Percentiles rank a stretch among this genome's conserved stretches.
These are phyloP conservation scores for Noccaea caerulescens DNA, from an alignment of 345 rosid species.

Conservation along the genomic window DNA sequence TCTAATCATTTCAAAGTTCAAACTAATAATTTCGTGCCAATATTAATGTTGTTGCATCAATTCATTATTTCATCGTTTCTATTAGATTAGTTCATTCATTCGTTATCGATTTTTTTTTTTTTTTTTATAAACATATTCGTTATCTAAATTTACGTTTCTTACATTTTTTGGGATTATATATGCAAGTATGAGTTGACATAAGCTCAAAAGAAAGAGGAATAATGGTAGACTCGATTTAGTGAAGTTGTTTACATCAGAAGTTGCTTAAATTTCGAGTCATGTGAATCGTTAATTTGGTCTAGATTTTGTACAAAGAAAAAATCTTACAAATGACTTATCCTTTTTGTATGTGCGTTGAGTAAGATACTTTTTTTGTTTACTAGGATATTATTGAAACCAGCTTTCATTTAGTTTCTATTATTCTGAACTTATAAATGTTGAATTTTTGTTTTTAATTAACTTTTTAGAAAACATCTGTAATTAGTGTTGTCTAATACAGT, in stretches of 20 bases:
- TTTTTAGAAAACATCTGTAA: background rate
- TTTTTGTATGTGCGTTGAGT: conserved; percentile 15
- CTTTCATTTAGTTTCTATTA: background rate
- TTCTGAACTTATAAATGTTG: conserved; percentile 9
- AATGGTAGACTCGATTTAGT: background rate
- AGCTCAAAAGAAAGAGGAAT: background rate
- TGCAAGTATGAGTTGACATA: background rate
- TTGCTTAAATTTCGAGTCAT: conserved; percentile 14
- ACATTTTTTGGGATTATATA: background rate
- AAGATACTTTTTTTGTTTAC: background rate
- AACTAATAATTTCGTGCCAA: conserved; percentile 36
- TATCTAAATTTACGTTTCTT: background rate
- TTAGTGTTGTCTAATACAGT: conserved; percentile 3
- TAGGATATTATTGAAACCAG: background rate
- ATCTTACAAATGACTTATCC: background rate
- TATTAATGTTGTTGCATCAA: conserved; percentile 40
- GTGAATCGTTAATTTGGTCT: conserved; percentile 18
- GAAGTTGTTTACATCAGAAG: conserved; percentile 30
- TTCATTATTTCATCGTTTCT: no score
- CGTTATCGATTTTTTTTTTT: no score
- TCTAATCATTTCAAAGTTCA: conserved; percentile 45
- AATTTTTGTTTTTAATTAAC: background rate
- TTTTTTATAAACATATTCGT: background rate
- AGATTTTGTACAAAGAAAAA: background rate
- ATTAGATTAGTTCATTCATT: no score